Conservation (phyloP, 2,329 filamentous ascomycete genomes). For the Diplodia scrobiculata region DNA sequence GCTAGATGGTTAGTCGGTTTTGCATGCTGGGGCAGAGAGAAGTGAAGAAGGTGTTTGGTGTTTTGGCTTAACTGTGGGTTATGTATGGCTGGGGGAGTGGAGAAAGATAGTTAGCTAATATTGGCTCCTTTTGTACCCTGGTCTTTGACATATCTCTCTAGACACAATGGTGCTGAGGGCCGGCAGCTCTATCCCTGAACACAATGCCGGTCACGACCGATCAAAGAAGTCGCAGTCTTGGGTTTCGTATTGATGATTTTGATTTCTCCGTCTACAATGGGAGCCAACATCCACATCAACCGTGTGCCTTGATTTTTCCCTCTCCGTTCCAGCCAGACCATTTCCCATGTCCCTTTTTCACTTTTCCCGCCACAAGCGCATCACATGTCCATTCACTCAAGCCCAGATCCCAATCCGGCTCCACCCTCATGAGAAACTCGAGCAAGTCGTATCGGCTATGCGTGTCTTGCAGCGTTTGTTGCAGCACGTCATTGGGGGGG, state of each 20-base stretch:
- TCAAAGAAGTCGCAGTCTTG: neutral
- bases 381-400: neutral
- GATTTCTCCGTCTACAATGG: constrained; percentile 17
- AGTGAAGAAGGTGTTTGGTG: neutral
- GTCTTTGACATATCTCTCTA: neutral
- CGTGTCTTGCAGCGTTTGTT: constrained; percentile 19
- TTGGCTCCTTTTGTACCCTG: neutral
- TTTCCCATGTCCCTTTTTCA: constrained; percentile 20
- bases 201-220: too few relatives aligned
- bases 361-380: neutral
- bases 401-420: neutral
- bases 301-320: neutral
- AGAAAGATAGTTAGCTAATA: neutral
- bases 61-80: neutral
- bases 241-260: constrained; percentile 12
- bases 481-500: neutral
- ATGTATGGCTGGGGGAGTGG: neutral
- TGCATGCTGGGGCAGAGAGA: neutral
- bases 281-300: constrained; percentile 14
- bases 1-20: neutral
- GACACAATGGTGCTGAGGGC: neutral
- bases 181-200: neutral
- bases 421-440: neutral
- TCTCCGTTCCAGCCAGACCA: constrained; percentile 12
- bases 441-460: constrained; percentile 6